Evolutionary conservation across 257 asterid species (phyloP), one percentile per base, ranked within the genome.

Genomic region (Solanum etuberosum): DNA sequence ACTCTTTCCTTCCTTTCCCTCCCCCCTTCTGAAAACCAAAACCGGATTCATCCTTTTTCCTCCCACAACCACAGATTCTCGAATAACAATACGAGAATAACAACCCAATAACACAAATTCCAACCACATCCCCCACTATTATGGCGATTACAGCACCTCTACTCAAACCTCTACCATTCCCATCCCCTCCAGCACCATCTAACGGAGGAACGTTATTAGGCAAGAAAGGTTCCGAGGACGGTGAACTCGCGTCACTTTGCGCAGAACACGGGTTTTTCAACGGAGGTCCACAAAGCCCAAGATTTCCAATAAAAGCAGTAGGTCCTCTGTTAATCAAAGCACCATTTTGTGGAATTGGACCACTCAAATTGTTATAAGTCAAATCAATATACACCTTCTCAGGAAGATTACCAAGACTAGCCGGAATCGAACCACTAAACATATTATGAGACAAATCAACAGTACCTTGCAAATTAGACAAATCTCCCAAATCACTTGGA

Each of bases 271-370:
- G 93, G 8, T 92, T 92, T 76, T 91, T 94, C 92, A 97, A 89
- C 0, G 98, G 99, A 86, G 97, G 95, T 42, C 99, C 99, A 89
- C 99, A 97, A 21, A 97, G 97, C 13, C 92, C 91, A 23, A 93
- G 95, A 87, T 97, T 97, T 59, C 98, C 98, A 57, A 95, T 89
- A 87, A 97, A 97, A 27, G 99, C 98, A 2, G 98, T 97, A n/a
- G 99, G 99, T 29, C 98, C 98, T 91, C 98, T 87, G 61, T 94
- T 95, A 35, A 94, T 92, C 15, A 97, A 84, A 86, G 98, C 95
- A 35, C 99, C 98, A 88, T 87, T 93, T 91, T 95, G 97, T 9
- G 99, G 99, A 88, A 97, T 94, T 48, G 98, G 95, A 13, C 99
- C 99, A 5, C 91, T 95, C 46, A 97, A 88, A 37, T 91, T 88